Evolutionary conservation across 31 red algal genomes (phyloP), one percentile per base, ranked within the genome.

Genomic region (Bonnemaisonia californica): DNA sequence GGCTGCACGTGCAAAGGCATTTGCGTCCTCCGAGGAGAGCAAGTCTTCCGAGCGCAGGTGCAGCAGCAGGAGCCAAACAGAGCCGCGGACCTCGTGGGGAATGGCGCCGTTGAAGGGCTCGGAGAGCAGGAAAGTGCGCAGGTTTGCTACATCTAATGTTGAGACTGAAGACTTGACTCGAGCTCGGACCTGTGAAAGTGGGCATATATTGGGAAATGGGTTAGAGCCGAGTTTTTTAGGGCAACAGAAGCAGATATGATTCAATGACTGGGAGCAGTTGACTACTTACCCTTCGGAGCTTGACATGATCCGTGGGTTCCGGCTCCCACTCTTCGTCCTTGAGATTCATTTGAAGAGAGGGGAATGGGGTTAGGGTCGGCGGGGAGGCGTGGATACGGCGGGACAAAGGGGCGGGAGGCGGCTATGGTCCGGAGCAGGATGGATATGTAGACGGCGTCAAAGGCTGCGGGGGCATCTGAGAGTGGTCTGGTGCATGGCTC

Each of bases 81-180:
- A 55, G 45, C 92, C 92, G 69, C 92, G 85, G 35, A 84, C 74
- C 54, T 95, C 92, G 64, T 95, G 85, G 16, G 92, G 92, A 30
- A 89, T 64, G 32, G 82, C 71, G 22, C 92, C 92, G 36, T 86
- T 72, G 41, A 66, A 77, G 21, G 82, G 79, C 28, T 65, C 4
- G 36, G 77, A 51, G 12, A 94, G 84, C 9, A 94, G 74, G 21
- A 57, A 56, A 16, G 83, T 75, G 59, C 91, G 83, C 18, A 94
- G 69, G 42, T 83, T 77, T 3, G 84, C 57, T 30, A 94, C 45
- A 56, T 94, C 91, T 48, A 81, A 82, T 0, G 90, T 76, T 3
- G 82, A 86, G 30, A 81, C 90, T 28, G 72, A 69, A 36, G 81
- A 54, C 36, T 93, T 93, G 67, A 82, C 77, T 22, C 55, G 45